phyloP scores from a whole-genome alignment of 1,284 basidiomycete species.

The Cutaneotrichosporon cavernicola region DNA sequence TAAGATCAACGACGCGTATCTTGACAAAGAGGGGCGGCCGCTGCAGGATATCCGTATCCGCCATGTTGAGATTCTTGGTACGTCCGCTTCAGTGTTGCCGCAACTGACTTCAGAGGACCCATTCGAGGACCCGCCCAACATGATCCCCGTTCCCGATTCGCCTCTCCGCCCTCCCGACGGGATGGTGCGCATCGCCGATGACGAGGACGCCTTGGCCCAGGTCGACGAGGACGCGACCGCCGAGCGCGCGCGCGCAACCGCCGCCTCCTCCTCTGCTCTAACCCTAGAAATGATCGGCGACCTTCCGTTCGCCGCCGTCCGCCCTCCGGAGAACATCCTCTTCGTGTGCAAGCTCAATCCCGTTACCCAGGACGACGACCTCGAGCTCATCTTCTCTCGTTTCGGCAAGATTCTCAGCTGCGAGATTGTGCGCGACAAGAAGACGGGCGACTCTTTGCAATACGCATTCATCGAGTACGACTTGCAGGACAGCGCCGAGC shows the following conservation, averaged over 20 bases:
- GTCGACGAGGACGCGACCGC: constrained; percentile 77
- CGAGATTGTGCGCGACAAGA: constrained; percentile 93
- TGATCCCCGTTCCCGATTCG: constrained; percentile 64
- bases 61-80: constrained; percentile 88
- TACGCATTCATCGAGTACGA: constrained; percentile 99
- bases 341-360: constrained; percentile 99
- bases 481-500: constrained; percentile 84
- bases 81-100: constrained; percentile 33
- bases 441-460: constrained; percentile 91
- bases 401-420: constrained; percentile 96
- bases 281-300: constrained; percentile 99
- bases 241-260: constrained; percentile 71
- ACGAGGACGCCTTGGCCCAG: constrained; percentile 70
- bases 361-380: constrained; percentile 90
- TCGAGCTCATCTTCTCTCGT: constrained; percentile 94
- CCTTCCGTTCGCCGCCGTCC: constrained; percentile 93
- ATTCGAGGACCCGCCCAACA: constrained; percentile 77
- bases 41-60: constrained; percentile 90
- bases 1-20: constrained; percentile 86
- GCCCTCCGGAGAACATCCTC: constrained; percentile 95
- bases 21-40: constrained; percentile 83
- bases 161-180: constrained; percentile 79
- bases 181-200: constrained; percentile 75
- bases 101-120: constrained; percentile 71
- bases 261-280: constrained; percentile 86